Conservation (phyloP, 1,139 yeast genomes). For the Kazachstania sp. region DNA sequence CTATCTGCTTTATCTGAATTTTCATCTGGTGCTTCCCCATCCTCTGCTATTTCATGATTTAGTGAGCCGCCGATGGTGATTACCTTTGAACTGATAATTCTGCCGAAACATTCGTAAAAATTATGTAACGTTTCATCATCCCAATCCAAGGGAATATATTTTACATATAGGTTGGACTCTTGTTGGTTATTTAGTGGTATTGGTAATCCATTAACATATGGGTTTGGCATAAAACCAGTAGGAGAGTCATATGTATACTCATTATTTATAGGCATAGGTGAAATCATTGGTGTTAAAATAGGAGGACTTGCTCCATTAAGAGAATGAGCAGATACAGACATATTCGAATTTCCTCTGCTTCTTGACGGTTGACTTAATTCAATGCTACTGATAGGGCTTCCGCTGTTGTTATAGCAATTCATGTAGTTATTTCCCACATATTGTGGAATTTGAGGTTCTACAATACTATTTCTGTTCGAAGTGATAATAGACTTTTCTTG, state of each 20-base stretch:
- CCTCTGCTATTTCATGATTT: neutral
- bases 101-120: slow-evolving; percentile 35
- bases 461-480: neutral
- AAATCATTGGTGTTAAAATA: neutral
- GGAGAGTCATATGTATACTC: neutral
- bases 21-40: neutral
- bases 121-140: slow-evolving; percentile 22
- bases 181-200: slow-evolving; percentile 29
- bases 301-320: neutral
- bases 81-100: slow-evolving; percentile 39
- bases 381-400: too few species aligned
- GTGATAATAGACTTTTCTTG: neutral
- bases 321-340: neutral
- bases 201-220: slow-evolving; percentile 15
- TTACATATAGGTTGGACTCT: slow-evolving; percentile 30
- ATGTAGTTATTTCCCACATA: neutral
- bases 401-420: neutral
- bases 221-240: neutral
- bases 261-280: neutral
- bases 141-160: slow-evolving; percentile 30
- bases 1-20: neutral
- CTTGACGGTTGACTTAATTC: neutral
- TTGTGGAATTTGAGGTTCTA: neutral
- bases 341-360: neutral
- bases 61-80: slow-evolving; percentile 37